Base-by-base conservation (phyloP, 345 rosid genomes). In the Schrenkiella parvula region DNA sequence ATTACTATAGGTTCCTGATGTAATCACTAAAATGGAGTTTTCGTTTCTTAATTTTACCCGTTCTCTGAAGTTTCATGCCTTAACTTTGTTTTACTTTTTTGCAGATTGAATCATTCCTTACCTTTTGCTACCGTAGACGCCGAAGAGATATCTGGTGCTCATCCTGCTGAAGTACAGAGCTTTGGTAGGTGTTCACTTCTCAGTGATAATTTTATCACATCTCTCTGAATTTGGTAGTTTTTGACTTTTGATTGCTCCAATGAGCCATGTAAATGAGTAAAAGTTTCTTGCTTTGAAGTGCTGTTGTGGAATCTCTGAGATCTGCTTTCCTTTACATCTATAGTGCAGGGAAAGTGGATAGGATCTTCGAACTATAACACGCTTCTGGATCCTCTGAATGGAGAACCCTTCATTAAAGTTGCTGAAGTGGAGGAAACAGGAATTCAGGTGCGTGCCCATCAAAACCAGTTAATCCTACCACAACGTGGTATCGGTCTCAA, bases 331-430 rank as follows among this genome's bases (percentile, higher is more conserved):
- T 54, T 55, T 63, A 57, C 42, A 29, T 54, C 10, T 82, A 64
- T 68, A 93, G 97, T 93, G 83, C 93, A 83, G 83, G 98, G 98
- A 4, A 89, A 86, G 77, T 90, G 96, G 97, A 84, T 61, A 6
- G 88, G 86, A 29, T 86, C 97, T 8, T 68, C 89, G 5, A 82
- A 71, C 22, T 80, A 84, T 84, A 85, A 79, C 62, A 80, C 86
- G 0, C 72, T 93, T 54, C 25, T 90, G 71, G 97, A 93, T 85
- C 97, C 98, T 76, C 63, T 93, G 61, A 93, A 89, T 83, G 98
- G 97, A 70, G 97, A 93, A 61, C 83, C 93, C 0, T 93, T 93
- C 79, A 89, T 93, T 67, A 86, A 84, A 69, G 78, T 90, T 72
- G 92, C 93, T 63, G 93, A 93, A 44, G 84, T 93, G 5, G 88